Percentiles rank a stretch among this genome's conserved stretches.
These are phyloP conservation scores for Pestalotiopsis sp. DNA, from an alignment of 2,329 filamentous ascomycete species.

Conservation along the genomic window DNA sequence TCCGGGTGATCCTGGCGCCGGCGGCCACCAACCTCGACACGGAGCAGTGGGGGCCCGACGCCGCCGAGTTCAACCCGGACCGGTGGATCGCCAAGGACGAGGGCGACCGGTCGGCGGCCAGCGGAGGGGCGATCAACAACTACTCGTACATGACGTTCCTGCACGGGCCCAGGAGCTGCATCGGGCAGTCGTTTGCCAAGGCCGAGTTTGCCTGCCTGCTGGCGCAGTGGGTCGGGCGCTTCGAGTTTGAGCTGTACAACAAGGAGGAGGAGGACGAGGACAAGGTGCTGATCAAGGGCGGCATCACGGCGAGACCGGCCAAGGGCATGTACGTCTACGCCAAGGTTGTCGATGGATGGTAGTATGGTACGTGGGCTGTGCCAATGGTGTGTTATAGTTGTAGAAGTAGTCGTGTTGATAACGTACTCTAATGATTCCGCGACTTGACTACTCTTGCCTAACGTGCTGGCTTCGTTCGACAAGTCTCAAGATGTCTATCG, in stretches of 20 bases:
- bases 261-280: conserved; percentile 66
- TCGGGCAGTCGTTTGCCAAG: conserved; percentile 79
- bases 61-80: conserved; percentile 76
- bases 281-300: conserved; percentile 68
- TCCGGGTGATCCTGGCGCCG: conserved; percentile 64
- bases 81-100: conserved; percentile 61
- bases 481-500: neutral
- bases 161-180: conserved; percentile 84
- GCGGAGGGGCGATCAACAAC: conserved; percentile 74
- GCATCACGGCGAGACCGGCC: conserved; percentile 72
- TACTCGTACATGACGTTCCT: conserved; percentile 82
- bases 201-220: conserved; percentile 85
- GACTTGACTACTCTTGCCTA: neutral
- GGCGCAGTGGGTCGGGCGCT: conserved; percentile 75
- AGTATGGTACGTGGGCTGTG: conserved; percentile 15
- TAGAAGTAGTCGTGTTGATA: neutral
- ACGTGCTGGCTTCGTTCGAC: neutral
- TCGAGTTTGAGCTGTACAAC: conserved; percentile 62
- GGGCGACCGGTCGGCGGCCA: conserved; percentile 49
- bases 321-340: conserved; percentile 73
- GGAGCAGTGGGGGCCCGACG: conserved; percentile 76
- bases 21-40: conserved; percentile 72
- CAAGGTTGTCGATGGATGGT: conserved; percentile 71
- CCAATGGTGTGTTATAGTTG: neutral
- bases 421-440: neutral